Evolutionary conservation across 106 monocot species (phyloP).

Genomic region (Allium cepa): DNA sequence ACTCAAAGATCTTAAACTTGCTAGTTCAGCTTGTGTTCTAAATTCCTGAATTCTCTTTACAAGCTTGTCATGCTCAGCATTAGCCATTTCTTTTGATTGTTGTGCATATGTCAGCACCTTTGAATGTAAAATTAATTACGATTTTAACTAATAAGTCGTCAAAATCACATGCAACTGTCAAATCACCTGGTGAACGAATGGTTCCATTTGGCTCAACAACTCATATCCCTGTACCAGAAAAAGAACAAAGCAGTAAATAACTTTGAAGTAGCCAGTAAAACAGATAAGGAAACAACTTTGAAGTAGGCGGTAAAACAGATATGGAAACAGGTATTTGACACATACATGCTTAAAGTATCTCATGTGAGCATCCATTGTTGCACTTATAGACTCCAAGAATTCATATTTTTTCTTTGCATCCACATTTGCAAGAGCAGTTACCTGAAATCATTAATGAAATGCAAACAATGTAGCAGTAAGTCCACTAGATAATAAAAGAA

Average conservation of each 20-base stretch:
- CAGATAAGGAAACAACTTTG: constrained; percentile 5
- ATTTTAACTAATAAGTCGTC: neutral
- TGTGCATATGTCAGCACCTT: constrained; percentile 88
- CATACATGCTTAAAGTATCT: constrained; percentile 89
- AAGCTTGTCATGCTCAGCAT: constrained; percentile 86
- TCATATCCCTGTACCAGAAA: constrained; percentile 68
- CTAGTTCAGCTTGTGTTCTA: constrained; percentile 76
- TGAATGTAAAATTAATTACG: neutral
- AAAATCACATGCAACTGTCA: neutral
- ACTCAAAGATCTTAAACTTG: constrained; percentile 56
- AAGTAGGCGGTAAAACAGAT: neutral
- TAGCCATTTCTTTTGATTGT: constrained; percentile 96
- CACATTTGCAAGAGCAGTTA: constrained; percentile 70
- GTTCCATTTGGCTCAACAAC: constrained; percentile 82
- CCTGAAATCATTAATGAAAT: constrained; percentile 66
- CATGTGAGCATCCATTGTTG: constrained; percentile 99
- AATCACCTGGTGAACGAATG: constrained; percentile 87
- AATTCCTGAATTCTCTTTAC: constrained; percentile 94
- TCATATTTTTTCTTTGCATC: constrained; percentile 96
- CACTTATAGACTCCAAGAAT: constrained; percentile 91
- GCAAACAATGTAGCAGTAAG: constrained; percentile 18
- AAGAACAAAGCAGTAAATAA: neutral
- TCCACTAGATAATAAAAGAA: neutral
- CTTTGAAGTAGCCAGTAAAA: neutral
- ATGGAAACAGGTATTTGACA: constrained; percentile 1